These are phyloP conservation scores for Thymus mandschuricus DNA, from an alignment of 257 asterid species.

Conservation along the genomic window DNA sequence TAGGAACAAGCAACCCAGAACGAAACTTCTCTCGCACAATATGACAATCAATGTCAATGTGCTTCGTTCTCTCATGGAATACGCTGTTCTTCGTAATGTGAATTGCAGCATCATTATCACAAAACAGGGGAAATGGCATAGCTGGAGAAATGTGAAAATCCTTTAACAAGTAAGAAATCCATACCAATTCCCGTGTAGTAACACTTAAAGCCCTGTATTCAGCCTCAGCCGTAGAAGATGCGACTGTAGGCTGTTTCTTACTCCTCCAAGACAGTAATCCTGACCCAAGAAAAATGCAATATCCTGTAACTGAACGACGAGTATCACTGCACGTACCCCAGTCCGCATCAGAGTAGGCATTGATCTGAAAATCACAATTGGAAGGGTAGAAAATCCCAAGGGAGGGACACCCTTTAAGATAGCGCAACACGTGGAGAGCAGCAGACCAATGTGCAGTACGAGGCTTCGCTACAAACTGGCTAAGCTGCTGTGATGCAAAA, in stretches of 20 bases:
- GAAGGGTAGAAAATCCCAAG: too few species aligned
- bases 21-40: background rate
- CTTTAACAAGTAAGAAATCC: background rate
- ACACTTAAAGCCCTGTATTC: background rate
- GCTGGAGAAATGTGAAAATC: background rate
- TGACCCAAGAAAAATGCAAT: background rate
- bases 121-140: background rate
- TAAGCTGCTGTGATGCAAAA: too few species aligned
- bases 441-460: too few species aligned
- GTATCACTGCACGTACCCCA: background rate
- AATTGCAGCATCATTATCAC: background rate
- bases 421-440: too few species aligned
- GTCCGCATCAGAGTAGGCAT: too few species aligned
- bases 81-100: background rate
- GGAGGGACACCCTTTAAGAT: too few species aligned
- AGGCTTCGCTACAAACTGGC: too few species aligned
- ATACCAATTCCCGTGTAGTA: background rate
- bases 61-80: background rate
- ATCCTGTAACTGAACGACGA: background rate
- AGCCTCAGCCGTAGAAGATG: background rate
- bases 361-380: background rate
- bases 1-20: background rate
- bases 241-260: background rate
- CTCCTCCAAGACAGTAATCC: background rate
- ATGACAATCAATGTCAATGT: background rate